Conservation (phyloP, 495 filamentous ascomycete genomes). For the Hypoxylon rickii region DNA sequence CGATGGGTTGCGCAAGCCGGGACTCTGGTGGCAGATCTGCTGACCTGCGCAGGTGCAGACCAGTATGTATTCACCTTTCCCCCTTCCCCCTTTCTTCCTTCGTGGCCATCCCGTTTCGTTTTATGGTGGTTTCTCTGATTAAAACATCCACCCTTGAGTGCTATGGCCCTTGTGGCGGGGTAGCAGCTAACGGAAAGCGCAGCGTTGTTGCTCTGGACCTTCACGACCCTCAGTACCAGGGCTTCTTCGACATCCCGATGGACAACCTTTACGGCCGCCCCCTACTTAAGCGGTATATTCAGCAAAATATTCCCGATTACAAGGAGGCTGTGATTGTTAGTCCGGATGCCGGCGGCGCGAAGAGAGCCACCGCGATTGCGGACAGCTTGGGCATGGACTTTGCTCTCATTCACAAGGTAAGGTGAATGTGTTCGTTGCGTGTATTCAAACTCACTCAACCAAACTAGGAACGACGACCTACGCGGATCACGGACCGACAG, state of each 20-base stretch:
- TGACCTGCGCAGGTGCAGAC: constrained; percentile 95
- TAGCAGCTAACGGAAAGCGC: constrained; percentile 35
- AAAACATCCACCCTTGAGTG: no score
- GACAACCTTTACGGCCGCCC: constrained; percentile 94
- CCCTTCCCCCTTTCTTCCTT: neutral
- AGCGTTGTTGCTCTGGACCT: constrained; percentile 91
- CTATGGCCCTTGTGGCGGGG: no score
- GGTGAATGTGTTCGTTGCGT: constrained; percentile 36
- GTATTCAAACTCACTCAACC: constrained; percentile 44
- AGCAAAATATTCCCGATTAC: constrained; percentile 82
- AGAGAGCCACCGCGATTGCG: constrained; percentile 95
- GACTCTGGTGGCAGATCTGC: constrained; percentile 89
- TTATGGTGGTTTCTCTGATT: no score
- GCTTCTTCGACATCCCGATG: constrained; percentile 97
- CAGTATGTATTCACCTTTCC: constrained; percentile 56
- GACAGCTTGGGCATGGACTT: constrained; percentile 91
- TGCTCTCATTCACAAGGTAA: constrained; percentile 96
- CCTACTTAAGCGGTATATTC: constrained; percentile 86
- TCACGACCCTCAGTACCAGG: constrained; percentile 97
- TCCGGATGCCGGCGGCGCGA: constrained; percentile 95
- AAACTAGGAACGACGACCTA: constrained; percentile 90
- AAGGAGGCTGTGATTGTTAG: constrained; percentile 91
- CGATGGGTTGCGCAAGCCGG: constrained; percentile 99
- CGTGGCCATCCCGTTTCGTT: neutral
- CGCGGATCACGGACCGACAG: constrained; percentile 87